Evolutionary conservation across 768 basidiomycete species (phyloP).

Genomic region (Rhizopogon sp.): DNA sequence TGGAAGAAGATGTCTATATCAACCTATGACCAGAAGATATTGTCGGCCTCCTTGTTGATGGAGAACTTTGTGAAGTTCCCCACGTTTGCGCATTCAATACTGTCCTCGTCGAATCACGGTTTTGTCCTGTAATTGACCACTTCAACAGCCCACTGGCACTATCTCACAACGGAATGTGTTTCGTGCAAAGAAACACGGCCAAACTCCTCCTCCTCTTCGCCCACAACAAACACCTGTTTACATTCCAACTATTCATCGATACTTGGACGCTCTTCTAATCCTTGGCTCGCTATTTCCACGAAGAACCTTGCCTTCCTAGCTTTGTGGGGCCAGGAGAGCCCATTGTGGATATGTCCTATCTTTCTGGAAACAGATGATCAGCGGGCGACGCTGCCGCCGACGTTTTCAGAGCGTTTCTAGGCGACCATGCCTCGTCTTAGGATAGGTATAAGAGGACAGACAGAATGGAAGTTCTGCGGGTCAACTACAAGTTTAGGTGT

Average conservation of each 20-base stretch:
- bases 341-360: neutral
- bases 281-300: neutral
- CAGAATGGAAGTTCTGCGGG: too few relatives aligned
- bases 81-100: neutral
- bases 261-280: neutral
- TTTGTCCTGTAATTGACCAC: neutral
- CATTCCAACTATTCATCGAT: neutral
- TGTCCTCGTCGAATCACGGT: neutral
- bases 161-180: neutral
- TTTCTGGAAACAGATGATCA: neutral
- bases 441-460: too few relatives aligned
- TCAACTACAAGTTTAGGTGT: too few relatives aligned
- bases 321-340: neutral
- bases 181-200: neutral
- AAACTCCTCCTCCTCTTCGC: neutral
- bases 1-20: neutral
- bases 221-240: too few relatives aligned
- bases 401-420: too few relatives aligned
- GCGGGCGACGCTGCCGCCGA: neutral
- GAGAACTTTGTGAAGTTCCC: neutral
- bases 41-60: neutral
- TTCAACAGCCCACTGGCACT: too few relatives aligned
- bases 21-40: neutral
- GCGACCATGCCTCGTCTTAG: too few relatives aligned
- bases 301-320: neutral